Percentiles rank a stretch among this genome's conserved stretches.
These are phyloP conservation scores for Hyphodiscus sp. DNA, from an alignment of 2,329 filamentous ascomycete genomes.

Conservation along the genomic window DNA sequence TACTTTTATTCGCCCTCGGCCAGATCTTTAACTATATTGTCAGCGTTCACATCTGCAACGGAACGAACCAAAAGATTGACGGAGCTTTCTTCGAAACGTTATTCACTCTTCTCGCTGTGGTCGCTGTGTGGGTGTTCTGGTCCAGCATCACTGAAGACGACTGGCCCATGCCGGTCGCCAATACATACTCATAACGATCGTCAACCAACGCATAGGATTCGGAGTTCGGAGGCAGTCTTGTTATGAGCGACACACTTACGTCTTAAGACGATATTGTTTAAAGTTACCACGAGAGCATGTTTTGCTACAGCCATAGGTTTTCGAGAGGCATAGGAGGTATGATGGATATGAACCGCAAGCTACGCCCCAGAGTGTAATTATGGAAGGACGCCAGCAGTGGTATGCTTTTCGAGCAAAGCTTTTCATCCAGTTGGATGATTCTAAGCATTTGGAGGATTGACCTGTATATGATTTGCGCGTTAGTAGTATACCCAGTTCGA, in stretches of 20 bases:
- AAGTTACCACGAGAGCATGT: constrained; percentile 14
- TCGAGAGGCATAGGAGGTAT: neutral
- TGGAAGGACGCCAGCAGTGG: neutral
- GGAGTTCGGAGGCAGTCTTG: constrained; percentile 25
- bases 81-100: constrained; percentile 88
- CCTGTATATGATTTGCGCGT: constrained; percentile 27
- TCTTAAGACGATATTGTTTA: constrained; percentile 26
- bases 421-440: constrained; percentile 13
- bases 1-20: constrained; percentile 78
- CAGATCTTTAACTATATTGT: constrained; percentile 96
- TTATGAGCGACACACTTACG: constrained; percentile 19
- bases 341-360: neutral
- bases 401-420: constrained; percentile 4
- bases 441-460: constrained; percentile 7
- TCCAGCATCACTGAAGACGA: constrained; percentile 98
- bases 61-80: constrained; percentile 79
- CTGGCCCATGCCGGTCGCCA: constrained; percentile 61
- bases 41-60: constrained; percentile 83
- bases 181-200: constrained; percentile 26
- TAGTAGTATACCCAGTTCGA: constrained; percentile 27
- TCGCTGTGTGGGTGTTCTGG: constrained; percentile 92
- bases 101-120: constrained; percentile 80
- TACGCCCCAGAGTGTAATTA: neutral
- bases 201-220: constrained; percentile 12
- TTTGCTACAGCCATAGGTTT: constrained; percentile 10